Conservation (phyloP, 495 filamentous ascomycete genomes). For the Acidiella bohemica region DNA sequence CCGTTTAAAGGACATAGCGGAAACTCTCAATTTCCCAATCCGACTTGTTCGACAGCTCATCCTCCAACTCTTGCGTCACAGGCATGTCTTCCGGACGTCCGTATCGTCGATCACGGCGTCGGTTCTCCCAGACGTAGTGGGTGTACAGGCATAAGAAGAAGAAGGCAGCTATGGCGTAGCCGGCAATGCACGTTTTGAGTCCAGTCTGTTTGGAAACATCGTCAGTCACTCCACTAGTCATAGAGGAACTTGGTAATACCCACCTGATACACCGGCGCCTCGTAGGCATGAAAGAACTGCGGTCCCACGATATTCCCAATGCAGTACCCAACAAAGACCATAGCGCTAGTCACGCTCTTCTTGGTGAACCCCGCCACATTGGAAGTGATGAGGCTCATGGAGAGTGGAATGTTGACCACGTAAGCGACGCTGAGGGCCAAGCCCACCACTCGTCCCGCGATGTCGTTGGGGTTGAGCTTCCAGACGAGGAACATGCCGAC, state of each 20-base stretch:
- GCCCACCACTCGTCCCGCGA: not conserved
- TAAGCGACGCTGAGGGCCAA: not conserved
- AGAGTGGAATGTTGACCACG: not conserved
- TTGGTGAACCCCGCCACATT: not conserved
- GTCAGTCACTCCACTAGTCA: too few species aligned
- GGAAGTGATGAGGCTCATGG: not conserved
- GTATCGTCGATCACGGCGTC: slow-evolving; percentile 9
- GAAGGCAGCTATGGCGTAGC: not conserved
- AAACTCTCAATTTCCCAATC: slow-evolving; percentile 13
- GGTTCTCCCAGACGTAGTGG: slow-evolving; percentile 6
- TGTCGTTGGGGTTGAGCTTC: not conserved
- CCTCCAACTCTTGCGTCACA: slow-evolving; percentile 1
- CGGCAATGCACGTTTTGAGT: slow-evolving; percentile 2
- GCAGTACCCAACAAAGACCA: slow-evolving; percentile 1
- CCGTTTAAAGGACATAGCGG: slow-evolving; percentile 12
- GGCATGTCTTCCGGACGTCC: slow-evolving; percentile 5
- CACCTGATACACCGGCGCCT: not conserved
- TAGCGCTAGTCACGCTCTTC: too few species aligned
- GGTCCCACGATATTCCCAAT: slow-evolving; percentile 6
- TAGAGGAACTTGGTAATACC: not conserved
- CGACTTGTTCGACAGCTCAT: slow-evolving; percentile 8
- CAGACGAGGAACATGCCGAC: not conserved
- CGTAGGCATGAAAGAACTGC: not conserved
- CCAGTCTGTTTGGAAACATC: too few species aligned
- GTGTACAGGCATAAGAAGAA: not conserved